Base-by-base conservation (phyloP, 2,329 filamentous ascomycete species). In the Blumeriella jaapii region DNA sequence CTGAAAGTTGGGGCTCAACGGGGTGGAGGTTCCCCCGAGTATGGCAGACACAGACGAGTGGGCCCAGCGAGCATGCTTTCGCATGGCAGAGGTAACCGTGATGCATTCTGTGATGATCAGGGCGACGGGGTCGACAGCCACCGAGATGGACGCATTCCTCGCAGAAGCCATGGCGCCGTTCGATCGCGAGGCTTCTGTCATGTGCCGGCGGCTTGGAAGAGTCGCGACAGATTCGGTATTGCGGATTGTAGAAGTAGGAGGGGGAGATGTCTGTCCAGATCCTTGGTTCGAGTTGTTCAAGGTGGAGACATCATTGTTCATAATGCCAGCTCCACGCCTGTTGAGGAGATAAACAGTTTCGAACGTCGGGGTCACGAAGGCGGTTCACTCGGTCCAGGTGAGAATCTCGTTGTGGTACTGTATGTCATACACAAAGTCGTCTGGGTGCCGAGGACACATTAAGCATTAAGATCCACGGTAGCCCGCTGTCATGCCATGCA, bases 31-130 rank as follows among this genome's bases (percentile, higher is more conserved):
- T 46, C 85, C 85, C 32, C 91, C 91, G 19, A 98, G 69, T 42
- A 98, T 98, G 34, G 89, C 89, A 23, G 91, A 86, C 28, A 98
- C 91, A 4, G 87, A 95, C 9, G 87, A 94, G 58, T 96, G 87
- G 30, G 86, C 85, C 69, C 89, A 96, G 47, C 91, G 82, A 46
- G 86, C 82, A 71, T 95, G 81, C 64, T 98, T 98, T 55, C 93
- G 87, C 72, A 98, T 95, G 42, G 87, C 86, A 44, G 89, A 95
- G 10, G 91, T 96, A 62, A 98, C 89, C 29, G 87, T 89, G 56
- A 96, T 96, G 61, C 91, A 98, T 77, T 98, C 91, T 61, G 89
- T 94, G 45, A 93, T 94, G 47, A 98, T 86, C 51, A 98, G 67
- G 31, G 86, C 87, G 38, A 94, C 79, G 1, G 87, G 86, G 54